phyloP scores from a whole-genome alignment of 257 asterid species.

The Ilex asprella region DNA sequence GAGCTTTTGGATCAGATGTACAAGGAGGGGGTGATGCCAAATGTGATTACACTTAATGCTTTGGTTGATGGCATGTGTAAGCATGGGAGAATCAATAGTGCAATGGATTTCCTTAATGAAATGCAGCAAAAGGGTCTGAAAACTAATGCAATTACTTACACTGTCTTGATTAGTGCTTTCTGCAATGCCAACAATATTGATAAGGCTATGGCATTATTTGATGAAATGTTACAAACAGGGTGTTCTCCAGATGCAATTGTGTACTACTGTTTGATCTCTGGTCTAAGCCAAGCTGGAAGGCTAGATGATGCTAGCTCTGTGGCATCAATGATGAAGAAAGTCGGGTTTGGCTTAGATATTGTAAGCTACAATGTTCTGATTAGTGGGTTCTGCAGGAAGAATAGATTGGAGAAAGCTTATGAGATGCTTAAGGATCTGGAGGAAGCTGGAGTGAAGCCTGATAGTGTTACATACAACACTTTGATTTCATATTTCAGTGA shows the following conservation, averaged over 20 bases:
- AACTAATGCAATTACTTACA: conserved; percentile 51
- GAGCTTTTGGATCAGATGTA: conserved; percentile 61
- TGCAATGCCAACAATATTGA: conserved; percentile 63
- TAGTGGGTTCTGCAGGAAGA: conserved; percentile 66
- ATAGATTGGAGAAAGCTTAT: conserved; percentile 47
- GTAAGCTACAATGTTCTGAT: conserved; percentile 58
- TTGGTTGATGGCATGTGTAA: conserved; percentile 69
- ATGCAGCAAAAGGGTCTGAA: conserved; percentile 56
- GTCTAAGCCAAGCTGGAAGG: conserved; percentile 57
- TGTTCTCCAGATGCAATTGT: conserved; percentile 60
- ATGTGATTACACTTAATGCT: conserved; percentile 48
- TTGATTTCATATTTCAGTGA: conserved; percentile 55
- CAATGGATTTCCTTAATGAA: conserved; percentile 34
- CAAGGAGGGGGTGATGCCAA: conserved; percentile 32
- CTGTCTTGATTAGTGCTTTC: conserved; percentile 60
- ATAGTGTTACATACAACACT: conserved; percentile 66
- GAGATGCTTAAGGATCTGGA: conserved; percentile 64
- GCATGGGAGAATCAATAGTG: conserved; percentile 53
- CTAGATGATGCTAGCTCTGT: conserved; percentile 57
- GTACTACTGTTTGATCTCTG: conserved; percentile 67
- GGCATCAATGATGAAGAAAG: conserved; percentile 47
- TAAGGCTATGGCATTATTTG: conserved; percentile 57
- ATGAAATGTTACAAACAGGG: conserved; percentile 50
- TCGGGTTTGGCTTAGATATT: conserved; percentile 59
- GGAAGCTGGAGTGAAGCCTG: conserved; percentile 48